These are phyloP conservation scores for Claviceps arundinis DNA, from an alignment of 2,329 filamentous ascomycete genomes.

Conservation along the genomic window DNA sequence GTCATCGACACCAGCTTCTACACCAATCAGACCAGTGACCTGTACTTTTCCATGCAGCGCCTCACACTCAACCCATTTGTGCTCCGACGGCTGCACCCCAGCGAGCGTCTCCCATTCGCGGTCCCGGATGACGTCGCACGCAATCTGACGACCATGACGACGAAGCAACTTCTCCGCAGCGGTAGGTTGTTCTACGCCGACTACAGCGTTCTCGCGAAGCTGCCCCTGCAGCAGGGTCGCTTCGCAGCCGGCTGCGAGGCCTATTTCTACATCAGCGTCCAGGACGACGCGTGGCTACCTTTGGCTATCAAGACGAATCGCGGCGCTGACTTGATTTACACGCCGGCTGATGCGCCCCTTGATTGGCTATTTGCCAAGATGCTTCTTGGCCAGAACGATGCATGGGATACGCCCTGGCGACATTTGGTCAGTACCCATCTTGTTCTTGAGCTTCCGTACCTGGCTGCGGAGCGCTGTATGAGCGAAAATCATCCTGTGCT, in stretches of 20 bases:
- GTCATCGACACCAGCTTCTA: conserved; percentile 17
- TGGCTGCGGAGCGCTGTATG: conserved; percentile 32
- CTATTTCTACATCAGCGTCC: conserved; percentile 31
- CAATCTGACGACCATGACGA: conserved; percentile 18
- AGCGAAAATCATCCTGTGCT: conserved; percentile 31
- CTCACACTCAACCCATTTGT: conserved; percentile 28
- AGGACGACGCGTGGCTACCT: conserved; percentile 30
- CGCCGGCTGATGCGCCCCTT: conserved; percentile 26
- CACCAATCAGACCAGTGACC: conserved; percentile 31
- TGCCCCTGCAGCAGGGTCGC: conserved; percentile 12
- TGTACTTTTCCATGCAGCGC: conserved; percentile 34
- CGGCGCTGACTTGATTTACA: conserved; percentile 25
- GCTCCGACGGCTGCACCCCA: conserved; percentile 18
- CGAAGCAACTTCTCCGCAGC: conserved; percentile 18
- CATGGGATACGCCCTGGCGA: conserved; percentile 29
- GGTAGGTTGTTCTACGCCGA: conserved; percentile 31
- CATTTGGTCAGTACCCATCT: conserved; percentile 31
- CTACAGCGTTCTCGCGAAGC: conserved; percentile 22
- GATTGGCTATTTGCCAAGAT: conserved; percentile 40
- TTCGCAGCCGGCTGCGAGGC: conserved; percentile 30
- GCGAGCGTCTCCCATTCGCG: conserved; percentile 23
- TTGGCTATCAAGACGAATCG: conserved; percentile 34
- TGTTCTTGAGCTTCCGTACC: conserved; percentile 28
- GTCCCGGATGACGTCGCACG: conserved; percentile 17
- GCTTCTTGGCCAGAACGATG: conserved; percentile 33